phyloP scores from a whole-genome alignment of 2,329 filamentous ascomycete species.

The Esteya vermicola region DNA sequence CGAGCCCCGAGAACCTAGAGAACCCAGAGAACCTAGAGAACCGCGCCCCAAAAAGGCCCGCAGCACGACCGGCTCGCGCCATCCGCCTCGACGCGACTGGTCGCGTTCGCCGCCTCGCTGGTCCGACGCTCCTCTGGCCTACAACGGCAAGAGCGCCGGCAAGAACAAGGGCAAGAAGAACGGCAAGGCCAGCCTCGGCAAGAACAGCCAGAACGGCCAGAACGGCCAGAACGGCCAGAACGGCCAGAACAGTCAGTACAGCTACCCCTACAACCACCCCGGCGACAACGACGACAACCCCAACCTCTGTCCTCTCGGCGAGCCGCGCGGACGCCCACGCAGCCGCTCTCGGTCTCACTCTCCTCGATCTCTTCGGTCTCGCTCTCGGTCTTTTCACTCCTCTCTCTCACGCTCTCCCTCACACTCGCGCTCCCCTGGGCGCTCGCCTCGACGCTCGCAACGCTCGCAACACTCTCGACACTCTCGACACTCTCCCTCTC shows the following conservation, averaged over 20 bases:
- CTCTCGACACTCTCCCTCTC: not conserved
- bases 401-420: not conserved
- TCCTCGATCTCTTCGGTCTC: not conserved
- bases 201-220: too few relatives aligned
- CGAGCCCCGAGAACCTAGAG: too few relatives aligned
- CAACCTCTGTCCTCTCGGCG: slow-evolving; percentile 8
- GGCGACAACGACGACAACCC: slow-evolving; percentile 8
- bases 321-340: slow-evolving; percentile 10
- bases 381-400: not conserved
- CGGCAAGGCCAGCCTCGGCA: too few relatives aligned
- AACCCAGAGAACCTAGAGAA: too few relatives aligned
- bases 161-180: too few relatives aligned
- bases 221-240: too few relatives aligned
- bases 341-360: slow-evolving; percentile 3
- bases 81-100: slow-evolving; percentile 10
- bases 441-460: too few relatives aligned
- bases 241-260: too few relatives aligned
- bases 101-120: slow-evolving; percentile 14
- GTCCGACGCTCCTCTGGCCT: too few relatives aligned
- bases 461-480: too few relatives aligned
- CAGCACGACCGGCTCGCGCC: slow-evolving; percentile 3
- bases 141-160: too few relatives aligned
- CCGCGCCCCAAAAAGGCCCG: not conserved
- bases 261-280: not conserved
- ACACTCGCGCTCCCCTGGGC: too few relatives aligned